phyloP scores from a whole-genome alignment of 768 basidiomycete species.

The Tricholoma matsutake region DNA sequence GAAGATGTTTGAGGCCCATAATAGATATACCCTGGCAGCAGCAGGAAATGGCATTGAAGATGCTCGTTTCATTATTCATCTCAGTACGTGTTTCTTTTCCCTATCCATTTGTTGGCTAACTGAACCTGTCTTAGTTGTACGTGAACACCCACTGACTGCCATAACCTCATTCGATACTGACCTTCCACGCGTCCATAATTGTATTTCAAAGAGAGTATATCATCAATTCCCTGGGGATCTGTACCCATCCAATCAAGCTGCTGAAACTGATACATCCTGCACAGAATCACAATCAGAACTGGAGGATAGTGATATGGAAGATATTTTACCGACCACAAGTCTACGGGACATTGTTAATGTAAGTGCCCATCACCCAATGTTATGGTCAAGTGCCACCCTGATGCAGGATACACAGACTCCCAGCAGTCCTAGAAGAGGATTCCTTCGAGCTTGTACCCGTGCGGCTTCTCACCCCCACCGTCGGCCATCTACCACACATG shows the following conservation, averaged over 20 bases:
- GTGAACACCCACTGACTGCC: neutral
- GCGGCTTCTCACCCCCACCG: too few relatives aligned
- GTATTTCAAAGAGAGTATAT: neutral
- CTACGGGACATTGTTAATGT: too few relatives aligned
- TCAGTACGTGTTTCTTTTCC: neutral
- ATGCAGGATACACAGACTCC: neutral
- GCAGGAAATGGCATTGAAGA: neutral
- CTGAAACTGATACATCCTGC: neutral
- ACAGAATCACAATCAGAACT: too few relatives aligned
- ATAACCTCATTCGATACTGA: neutral
- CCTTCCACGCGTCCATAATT: neutral
- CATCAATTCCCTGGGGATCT: neutral
- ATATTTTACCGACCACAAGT: too few relatives aligned
- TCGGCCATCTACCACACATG: too few relatives aligned
- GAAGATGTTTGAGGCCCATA: neutral
- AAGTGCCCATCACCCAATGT: too few relatives aligned
- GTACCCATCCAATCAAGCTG: neutral
- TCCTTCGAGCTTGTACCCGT: too few relatives aligned
- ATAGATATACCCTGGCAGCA: neutral
- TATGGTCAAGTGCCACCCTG: too few relatives aligned
- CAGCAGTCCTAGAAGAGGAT: too few relatives aligned
- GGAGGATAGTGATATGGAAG: too few relatives aligned
- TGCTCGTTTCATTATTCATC: neutral
- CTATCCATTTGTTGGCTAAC: neutral
- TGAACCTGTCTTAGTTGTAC: too few relatives aligned